Base-by-base conservation (phyloP, 164 flowering plant genomes). In the Tinospora cordifolia region DNA sequence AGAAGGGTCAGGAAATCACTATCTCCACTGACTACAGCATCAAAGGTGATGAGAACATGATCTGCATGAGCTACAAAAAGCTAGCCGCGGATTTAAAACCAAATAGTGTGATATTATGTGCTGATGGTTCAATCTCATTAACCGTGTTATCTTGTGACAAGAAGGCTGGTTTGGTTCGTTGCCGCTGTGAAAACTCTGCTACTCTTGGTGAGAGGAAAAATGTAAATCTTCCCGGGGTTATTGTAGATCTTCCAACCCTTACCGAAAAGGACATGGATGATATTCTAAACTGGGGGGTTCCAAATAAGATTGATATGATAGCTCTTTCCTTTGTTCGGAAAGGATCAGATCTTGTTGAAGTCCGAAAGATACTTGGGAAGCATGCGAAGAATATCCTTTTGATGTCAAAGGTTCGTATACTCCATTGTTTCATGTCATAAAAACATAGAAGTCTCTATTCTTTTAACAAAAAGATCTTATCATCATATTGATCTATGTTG, bases 171-270 rank as follows among this genome's bases (percentile, higher is more conserved):
- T 62, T 83, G 78, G 92, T 91, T 44, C 77, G 70, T 21, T 89
- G 92, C 76, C 89, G 94, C 44, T 89, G 97, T 75, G 97, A 91
- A 82, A 91, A 91, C 72, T 75, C 94, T 71, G 92, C 97, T 8
- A 73, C 86, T 72, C 88, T 91, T 66, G 94, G 97, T 58, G 97
- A 91, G 80, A 87, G 94, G 74, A 91, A 91, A 75, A 91, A 90
- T 79, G 94, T 89, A 24, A 91, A 91, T 83, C 92, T 91, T 38
- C 94, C 97, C 0, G 97, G 94, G 34, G 92, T 89, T 38, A 72
- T 91, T 25, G 97, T 91, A 62, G 97, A 91, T 73, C 92, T 91
- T 46, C 97, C 97, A 39, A 91, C 97, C 26, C 72, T 91, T 69
- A 91, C 97, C 1, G 94, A 89, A 71, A 91, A 91, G 73, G 97